Percentiles rank a stretch among this genome's conserved stretches.
These are phyloP conservation scores for Lipomyces orientalis DNA, from an alignment of 805 yeast species.

Conservation along the genomic window DNA sequence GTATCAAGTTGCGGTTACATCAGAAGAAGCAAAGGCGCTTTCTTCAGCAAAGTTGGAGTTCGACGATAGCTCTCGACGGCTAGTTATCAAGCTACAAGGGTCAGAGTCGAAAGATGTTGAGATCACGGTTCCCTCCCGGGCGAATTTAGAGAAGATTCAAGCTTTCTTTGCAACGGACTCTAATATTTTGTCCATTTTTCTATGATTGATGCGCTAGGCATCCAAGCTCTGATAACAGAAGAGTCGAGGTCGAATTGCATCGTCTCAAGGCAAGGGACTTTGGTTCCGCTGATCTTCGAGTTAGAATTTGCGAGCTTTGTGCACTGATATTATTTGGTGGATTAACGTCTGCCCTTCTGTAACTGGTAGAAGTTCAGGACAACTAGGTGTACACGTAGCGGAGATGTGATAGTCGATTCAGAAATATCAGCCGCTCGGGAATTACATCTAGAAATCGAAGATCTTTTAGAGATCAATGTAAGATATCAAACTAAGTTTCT, in stretches of 20 bases:
- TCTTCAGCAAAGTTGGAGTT: slow-evolving; percentile 15
- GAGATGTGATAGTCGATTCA: too few relatives aligned
- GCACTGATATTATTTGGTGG: not conserved
- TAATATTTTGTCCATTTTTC: slow-evolving; percentile 21
- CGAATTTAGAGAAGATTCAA: slow-evolving; percentile 6
- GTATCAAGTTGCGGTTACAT: not conserved
- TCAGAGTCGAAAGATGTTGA: not conserved
- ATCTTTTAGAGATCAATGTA: too few relatives aligned
- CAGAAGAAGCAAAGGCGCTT: slow-evolving; percentile 4
- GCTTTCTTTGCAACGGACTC: slow-evolving; percentile 24
- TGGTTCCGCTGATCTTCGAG: not conserved
- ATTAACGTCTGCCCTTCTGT: not conserved
- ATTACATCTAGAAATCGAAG: too few relatives aligned
- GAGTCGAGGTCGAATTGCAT: not conserved
- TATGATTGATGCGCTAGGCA: slow-evolving; percentile 2
- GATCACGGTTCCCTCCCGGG: slow-evolving; percentile 12
- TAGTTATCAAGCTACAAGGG: slow-evolving; percentile 4
- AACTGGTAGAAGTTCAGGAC: not conserved
- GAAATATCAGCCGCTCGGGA: too few relatives aligned
- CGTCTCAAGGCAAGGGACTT: not conserved
- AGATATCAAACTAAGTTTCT: too few relatives aligned
- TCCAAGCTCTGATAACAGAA: not conserved
- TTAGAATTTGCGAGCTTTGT: not conserved
- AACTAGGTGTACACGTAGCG: not conserved
- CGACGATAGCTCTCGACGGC: slow-evolving; percentile 5